A percentile compares a stretch with the other conserved stretches of the same genome.
Evolutionary conservation across 768 basidiomycete genomes (phyloP).

Genomic region (Boletus vinaceobasis): DNA sequence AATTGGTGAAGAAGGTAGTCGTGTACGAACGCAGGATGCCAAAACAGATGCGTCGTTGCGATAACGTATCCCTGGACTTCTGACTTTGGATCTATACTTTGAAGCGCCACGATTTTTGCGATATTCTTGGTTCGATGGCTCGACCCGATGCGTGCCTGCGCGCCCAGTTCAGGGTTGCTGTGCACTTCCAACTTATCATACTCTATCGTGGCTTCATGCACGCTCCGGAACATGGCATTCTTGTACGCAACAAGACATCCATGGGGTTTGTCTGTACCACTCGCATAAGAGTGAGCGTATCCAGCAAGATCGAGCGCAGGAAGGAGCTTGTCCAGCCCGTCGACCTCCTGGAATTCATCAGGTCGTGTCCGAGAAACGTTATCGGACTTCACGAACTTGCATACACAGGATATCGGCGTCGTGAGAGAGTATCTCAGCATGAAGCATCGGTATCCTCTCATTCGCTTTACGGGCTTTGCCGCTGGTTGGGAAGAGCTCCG

Average conservation of each 20-base stretch:
- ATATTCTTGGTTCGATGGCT: slow-evolving; percentile 80
- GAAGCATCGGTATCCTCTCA: slow-evolving; percentile 73
- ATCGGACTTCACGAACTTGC: slow-evolving; percentile 50
- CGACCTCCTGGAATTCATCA: slow-evolving; percentile 67
- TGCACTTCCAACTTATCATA: slow-evolving; percentile 69
- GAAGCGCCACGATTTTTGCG: slow-evolving; percentile 68
- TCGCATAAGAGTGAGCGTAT: slow-evolving; percentile 62
- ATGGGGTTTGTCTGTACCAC: slow-evolving; percentile 75
- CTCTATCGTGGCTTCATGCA: slow-evolving; percentile 47
- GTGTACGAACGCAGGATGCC: slow-evolving; percentile 77
- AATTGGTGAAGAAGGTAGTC: neutral
- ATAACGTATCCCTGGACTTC: slow-evolving; percentile 58
- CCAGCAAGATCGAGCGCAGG: slow-evolving; percentile 62
- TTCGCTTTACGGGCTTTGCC: slow-evolving; percentile 70
- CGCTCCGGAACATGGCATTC: slow-evolving; percentile 43
- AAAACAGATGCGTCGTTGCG: slow-evolving; percentile 91
- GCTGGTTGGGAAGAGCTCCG: slow-evolving; percentile 80
- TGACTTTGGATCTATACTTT: slow-evolving; percentile 34
- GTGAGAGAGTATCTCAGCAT: slow-evolving; percentile 68
- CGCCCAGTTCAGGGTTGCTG: slow-evolving; percentile 31
- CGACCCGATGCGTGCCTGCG: slow-evolving; percentile 43
- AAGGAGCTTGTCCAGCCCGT: slow-evolving; percentile 68
- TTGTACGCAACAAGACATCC: slow-evolving; percentile 83
- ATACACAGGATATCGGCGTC: slow-evolving; percentile 82
- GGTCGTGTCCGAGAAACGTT: neutral